Conservation (phyloP, 2,329 filamentous ascomycete species). For the Paracoccidioides lutzii region DNA sequence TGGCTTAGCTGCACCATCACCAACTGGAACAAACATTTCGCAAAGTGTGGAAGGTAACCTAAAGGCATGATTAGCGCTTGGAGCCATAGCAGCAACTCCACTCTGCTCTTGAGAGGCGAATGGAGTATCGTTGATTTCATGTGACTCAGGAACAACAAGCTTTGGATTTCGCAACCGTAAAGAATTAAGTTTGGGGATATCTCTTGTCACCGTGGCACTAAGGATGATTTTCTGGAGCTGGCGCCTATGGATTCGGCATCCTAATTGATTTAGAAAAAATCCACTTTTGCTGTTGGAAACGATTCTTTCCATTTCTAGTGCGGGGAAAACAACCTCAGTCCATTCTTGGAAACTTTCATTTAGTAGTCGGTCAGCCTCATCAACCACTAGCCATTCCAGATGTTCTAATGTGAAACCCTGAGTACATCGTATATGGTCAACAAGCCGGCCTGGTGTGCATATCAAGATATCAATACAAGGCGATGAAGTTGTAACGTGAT, state of each 20-base stretch:
- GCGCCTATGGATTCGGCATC: conserved; percentile 26
- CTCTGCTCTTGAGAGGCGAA: conserved; percentile 2
- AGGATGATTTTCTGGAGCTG: conserved; percentile 67
- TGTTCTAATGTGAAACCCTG: conserved; percentile 66
- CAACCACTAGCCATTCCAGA: conserved; percentile 78
- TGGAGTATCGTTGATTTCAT: conserved; percentile 14
- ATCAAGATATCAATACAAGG: conserved; percentile 79
- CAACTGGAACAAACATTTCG: conserved; percentile 56
- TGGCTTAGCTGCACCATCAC: conserved; percentile 60
- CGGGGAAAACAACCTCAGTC: conserved; percentile 56
- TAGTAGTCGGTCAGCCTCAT: conserved; percentile 85
- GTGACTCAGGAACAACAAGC: conserved; percentile 59
- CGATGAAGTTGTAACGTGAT: conserved; percentile 51
- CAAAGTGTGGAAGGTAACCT: conserved; percentile 50
- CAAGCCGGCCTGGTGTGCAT: conserved; percentile 79
- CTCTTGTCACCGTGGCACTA: conserved; percentile 83
- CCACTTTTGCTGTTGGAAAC: conserved; percentile 34
- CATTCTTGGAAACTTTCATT: conserved; percentile 90
- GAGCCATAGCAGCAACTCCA: conserved; percentile 32
- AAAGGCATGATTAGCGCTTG: conserved; percentile 34
- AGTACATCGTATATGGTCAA: conserved; percentile 79
- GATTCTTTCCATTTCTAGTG: conserved; percentile 35
- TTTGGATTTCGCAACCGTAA: conserved; percentile 61
- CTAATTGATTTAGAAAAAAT: conserved; percentile 22
- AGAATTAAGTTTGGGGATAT: conserved; percentile 65